phyloP scores from a whole-genome alignment of 352 stramenopile genomes.

The Phytophthora capsici region DNA sequence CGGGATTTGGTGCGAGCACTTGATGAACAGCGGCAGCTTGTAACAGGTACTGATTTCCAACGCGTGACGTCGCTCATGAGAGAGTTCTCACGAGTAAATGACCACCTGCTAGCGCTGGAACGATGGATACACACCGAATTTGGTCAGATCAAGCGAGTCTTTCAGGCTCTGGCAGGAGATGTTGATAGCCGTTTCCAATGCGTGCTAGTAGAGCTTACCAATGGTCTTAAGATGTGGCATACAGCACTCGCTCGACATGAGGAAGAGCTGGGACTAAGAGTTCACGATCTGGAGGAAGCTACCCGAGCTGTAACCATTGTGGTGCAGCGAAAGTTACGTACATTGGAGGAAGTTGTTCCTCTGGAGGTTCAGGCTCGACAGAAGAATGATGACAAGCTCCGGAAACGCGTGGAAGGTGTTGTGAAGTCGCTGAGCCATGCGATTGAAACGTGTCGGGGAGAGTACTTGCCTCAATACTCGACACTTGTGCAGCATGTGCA shows the following conservation, averaged over 20 bases:
- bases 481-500: slow-evolving; percentile 34
- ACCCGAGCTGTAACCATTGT: slow-evolving; percentile 7
- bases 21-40: slow-evolving; percentile 60
- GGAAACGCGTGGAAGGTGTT: slow-evolving; percentile 46
- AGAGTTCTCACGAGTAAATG: slow-evolving; percentile 62
- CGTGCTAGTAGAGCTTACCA: slow-evolving; percentile 42
- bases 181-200: slow-evolving; percentile 47
- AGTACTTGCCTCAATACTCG: slow-evolving; percentile 31
- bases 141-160: slow-evolving; percentile 52
- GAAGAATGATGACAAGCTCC: slow-evolving; percentile 62
- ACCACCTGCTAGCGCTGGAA: slow-evolving; percentile 65
- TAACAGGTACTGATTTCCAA: slow-evolving; percentile 54
- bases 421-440: slow-evolving; percentile 42
- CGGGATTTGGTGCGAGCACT: slow-evolving; percentile 55
- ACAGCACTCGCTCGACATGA: slow-evolving; percentile 42
- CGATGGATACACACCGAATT: slow-evolving; percentile 65
- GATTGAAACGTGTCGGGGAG: slow-evolving; percentile 38
- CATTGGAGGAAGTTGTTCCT: slow-evolving; percentile 67
- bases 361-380: slow-evolving; percentile 70
- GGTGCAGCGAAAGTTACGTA: slow-evolving; percentile 55
- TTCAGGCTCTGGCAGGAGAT: slow-evolving; percentile 48
- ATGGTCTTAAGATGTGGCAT: slow-evolving; percentile 39
- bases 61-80: slow-evolving; percentile 55
- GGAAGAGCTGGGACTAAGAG: slow-evolving; percentile 35
- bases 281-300: slow-evolving; percentile 46